Conservation (phyloP, 176 grass and related monocot genomes). For the Canna indica region DNA sequence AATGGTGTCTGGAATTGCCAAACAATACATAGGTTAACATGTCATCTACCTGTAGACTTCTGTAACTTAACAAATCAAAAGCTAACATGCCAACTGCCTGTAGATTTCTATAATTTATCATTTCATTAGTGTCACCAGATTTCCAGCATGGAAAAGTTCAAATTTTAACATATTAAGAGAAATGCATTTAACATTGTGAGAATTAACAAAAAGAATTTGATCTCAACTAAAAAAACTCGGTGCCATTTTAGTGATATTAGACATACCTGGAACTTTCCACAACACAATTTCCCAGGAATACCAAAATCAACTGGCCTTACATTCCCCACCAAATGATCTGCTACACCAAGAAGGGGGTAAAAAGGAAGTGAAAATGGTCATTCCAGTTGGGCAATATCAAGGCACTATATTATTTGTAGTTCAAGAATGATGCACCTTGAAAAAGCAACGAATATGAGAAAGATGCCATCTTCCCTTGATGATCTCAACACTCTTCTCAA, state of each 20-base stretch:
- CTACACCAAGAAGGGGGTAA: background rate
- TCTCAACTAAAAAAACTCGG: background rate
- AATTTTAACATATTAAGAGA: background rate
- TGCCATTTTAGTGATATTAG: background rate
- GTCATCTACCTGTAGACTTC: background rate
- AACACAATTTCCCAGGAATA: background rate
- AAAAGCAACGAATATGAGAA: slow-evolving; percentile 5
- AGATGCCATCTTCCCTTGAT: background rate
- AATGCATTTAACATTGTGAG: background rate
- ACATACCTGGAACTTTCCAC: background rate
- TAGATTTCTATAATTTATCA: background rate
- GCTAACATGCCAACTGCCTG: background rate
- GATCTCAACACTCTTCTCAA: background rate
- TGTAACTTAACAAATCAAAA: background rate
- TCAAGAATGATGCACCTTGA: background rate
- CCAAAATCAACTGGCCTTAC: background rate
- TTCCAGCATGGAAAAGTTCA: background rate
- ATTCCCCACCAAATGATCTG: slow-evolving; percentile 1
- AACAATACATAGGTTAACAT: background rate
- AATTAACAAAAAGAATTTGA: background rate
- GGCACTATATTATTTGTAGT: background rate
- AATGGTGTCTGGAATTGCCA: slow-evolving; percentile 7
- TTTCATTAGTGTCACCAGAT: background rate
- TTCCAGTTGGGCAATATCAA: background rate
- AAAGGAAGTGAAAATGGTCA: background rate